phyloP scores from a whole-genome alignment of 805 yeast genomes.

The Nakazawaea holstii region DNA sequence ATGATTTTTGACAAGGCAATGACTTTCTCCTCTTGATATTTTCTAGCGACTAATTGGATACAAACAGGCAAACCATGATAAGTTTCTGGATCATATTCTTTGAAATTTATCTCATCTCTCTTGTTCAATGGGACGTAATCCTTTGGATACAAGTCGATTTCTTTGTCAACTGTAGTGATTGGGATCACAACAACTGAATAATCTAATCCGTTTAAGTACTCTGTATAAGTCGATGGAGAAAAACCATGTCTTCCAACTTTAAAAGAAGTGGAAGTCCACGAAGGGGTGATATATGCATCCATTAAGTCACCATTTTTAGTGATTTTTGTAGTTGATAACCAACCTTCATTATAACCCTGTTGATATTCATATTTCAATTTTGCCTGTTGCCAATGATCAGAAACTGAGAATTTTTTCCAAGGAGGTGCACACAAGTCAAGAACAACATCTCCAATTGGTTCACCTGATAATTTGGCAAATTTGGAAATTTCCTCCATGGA shows the following conservation, averaged over 20 bases:
- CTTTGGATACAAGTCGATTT: slow-evolving; percentile 23
- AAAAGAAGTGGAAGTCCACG: slow-evolving; percentile 23
- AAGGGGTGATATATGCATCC: slow-evolving; percentile 36
- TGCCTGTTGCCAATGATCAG: slow-evolving; percentile 32
- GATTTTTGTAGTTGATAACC: slow-evolving; percentile 19
- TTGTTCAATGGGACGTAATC: slow-evolving; percentile 23
- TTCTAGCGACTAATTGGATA: slow-evolving; percentile 48
- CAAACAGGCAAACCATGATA: slow-evolving; percentile 49
- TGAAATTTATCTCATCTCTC: slow-evolving; percentile 26
- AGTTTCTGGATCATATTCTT: slow-evolving; percentile 40
- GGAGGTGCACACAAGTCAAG: slow-evolving; percentile 23
- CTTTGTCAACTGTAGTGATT: slow-evolving; percentile 18
- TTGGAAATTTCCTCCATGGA: slow-evolving; percentile 27
- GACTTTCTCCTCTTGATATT: slow-evolving; percentile 55
- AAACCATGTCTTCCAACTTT: slow-evolving; percentile 1
- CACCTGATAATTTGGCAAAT: slow-evolving; percentile 24
- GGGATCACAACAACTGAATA: slow-evolving; percentile 9
- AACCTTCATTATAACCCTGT: slow-evolving; percentile 25
- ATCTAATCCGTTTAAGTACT: slow-evolving; percentile 9
- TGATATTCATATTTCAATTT: slow-evolving; percentile 23
- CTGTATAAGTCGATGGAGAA: slow-evolving; percentile 9
- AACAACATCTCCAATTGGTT: slow-evolving; percentile 25
- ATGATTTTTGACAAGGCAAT: slow-evolving; percentile 30
- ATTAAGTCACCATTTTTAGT: slow-evolving; percentile 30
- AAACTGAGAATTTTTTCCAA: neutral